phyloP scores from a whole-genome alignment of 176 grass and related monocot species.

The Carex myosuroides region DNA sequence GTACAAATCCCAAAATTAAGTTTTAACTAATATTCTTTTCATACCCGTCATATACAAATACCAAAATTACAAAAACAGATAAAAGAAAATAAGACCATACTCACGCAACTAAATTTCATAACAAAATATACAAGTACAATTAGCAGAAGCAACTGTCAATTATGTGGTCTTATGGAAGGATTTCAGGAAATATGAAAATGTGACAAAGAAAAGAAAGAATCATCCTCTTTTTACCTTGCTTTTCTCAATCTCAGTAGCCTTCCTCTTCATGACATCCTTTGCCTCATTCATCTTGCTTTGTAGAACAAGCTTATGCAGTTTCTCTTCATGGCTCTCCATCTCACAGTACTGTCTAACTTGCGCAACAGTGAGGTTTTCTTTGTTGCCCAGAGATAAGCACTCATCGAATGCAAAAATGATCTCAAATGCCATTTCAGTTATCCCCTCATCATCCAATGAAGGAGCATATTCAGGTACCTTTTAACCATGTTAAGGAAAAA shows the following conservation, averaged over 20 bases:
- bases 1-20: neutral
- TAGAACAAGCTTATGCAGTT: slow-evolving; percentile 55
- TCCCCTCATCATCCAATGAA: slow-evolving; percentile 70
- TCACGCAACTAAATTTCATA: neutral
- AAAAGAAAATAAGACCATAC: neutral
- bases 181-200: neutral
- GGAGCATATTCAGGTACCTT: slow-evolving; percentile 81
- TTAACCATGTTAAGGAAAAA: slow-evolving; percentile 47
- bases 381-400: slow-evolving; percentile 81
- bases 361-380: slow-evolving; percentile 74
- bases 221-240: slow-evolving; percentile 35
- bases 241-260: slow-evolving; percentile 85
- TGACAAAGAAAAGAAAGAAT: neutral
- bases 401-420: slow-evolving; percentile 73
- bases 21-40: neutral
- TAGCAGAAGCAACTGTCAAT: neutral
- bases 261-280: slow-evolving; percentile 61
- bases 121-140: neutral
- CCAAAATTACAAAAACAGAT: slow-evolving; percentile 6
- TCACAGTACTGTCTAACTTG: slow-evolving; percentile 84
- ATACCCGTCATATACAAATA: neutral
- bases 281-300: slow-evolving; percentile 90
- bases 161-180: neutral
- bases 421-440: slow-evolving; percentile 52
- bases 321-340: slow-evolving; percentile 90